phyloP scores from a whole-genome alignment of 2,329 filamentous ascomycete species.

The Stachybotrys chlorohalonatus region DNA sequence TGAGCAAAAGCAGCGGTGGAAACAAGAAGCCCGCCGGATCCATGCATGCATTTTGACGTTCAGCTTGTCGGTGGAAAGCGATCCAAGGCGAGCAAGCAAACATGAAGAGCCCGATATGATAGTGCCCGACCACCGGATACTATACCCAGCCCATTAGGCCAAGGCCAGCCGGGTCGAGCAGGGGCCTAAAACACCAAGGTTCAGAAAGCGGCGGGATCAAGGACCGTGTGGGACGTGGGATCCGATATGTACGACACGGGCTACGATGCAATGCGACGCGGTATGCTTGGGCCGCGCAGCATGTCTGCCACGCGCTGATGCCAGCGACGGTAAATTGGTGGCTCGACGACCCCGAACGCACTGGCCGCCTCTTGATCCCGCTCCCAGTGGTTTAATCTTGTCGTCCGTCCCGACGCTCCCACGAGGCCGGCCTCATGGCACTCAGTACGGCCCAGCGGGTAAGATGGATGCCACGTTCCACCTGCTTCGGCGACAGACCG shows the following conservation, averaged over 20 bases:
- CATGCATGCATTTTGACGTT: no score
- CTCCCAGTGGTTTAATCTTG: background rate
- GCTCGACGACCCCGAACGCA: background rate
- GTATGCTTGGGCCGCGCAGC: background rate
- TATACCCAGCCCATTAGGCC: background rate
- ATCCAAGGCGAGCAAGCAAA: background rate
- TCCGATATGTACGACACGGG: no score
- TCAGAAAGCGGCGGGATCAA: background rate
- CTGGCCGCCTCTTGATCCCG: background rate
- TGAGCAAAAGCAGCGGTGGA: no score
- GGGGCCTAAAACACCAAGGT: background rate
- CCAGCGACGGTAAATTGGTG: background rate
- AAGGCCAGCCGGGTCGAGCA: no score
- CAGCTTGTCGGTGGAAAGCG: background rate
- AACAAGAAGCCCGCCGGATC: no score
- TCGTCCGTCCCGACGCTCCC: no score
- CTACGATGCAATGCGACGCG: background rate
- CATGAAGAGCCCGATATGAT: background rate
- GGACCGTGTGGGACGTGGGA: background rate
- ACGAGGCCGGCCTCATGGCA: no score
- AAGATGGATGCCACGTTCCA: background rate
- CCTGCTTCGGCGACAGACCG: background rate
- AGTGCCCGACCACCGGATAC: background rate
- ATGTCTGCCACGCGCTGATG: background rate
- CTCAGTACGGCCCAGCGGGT: background rate